Evolutionary conservation across 192 early-diverging fungal species (phyloP), one percentile per base, ranked within the genome.

Genomic region (Coemansia sp.): DNA sequence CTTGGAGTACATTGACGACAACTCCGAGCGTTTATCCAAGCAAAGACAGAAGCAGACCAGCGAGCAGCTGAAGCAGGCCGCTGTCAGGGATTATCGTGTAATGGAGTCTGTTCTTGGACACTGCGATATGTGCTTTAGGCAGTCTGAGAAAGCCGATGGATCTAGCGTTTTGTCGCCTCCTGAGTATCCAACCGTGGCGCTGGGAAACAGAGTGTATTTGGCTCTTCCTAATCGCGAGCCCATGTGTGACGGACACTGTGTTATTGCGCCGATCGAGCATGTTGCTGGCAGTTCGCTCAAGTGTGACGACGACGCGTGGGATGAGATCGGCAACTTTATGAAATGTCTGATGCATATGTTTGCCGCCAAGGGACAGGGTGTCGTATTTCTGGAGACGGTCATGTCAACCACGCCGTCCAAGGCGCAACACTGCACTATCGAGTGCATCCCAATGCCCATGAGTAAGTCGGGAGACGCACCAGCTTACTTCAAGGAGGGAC

Each of bases 281-380:
- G 85, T 89, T 34, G 71, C 89, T 0, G 82, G 82, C 13, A 91
- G 92, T 8, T 94, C 91, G 13, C 78, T 99, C 36, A 91, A 94
- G 70, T 92, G 90, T 55, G 94, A 97, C 55, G 95, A 99, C 64
- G 93, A 94, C 69, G 86, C 85, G 13, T 98, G 96, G 96, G 92
- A 92, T 55, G 97, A 99, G 76, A 94, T 99, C 38, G 71, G 88
- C 72, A 99, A 98, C 71, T 99, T 99, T 79, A 90, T 94, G 90
- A 99, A 99, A 72, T 94, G 91, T 70, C 77, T 99, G 47, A 91
- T 95, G 58, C 89, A 87, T 62, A 96, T 97, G 93, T 93, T 93
- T 78, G 90, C 87, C 11, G 91, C 80, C 7, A 67, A 88, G 38
- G 84, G 87, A 31, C 82, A 88, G 66, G 88, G 88, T 16, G 89